A percentile compares a stretch with the other conserved stretches of the same genome.
These are phyloP conservation scores for Oryza nivara DNA, from an alignment of 176 grass and related monocot species.

Conservation along the genomic window DNA sequence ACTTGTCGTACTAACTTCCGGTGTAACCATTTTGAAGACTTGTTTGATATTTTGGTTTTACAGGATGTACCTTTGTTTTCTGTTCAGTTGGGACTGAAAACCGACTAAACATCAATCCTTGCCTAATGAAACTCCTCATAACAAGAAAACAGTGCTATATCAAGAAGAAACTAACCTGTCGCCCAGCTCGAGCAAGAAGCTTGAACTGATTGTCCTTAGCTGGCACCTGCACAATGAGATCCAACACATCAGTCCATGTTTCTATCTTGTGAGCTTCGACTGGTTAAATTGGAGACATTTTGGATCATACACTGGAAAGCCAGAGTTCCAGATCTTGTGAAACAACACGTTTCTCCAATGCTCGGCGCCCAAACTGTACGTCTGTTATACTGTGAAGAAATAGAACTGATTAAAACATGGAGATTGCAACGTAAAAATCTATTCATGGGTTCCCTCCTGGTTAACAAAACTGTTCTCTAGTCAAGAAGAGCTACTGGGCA, in stretches of 20 bases:
- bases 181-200: slow-evolving; percentile 94
- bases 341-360: slow-evolving; percentile 89
- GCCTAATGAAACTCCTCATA: neutral
- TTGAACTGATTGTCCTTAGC: slow-evolving; percentile 91
- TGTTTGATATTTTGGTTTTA: neutral
- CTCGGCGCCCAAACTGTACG: slow-evolving; percentile 77
- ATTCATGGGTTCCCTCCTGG: neutral
- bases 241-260: slow-evolving; percentile 29
- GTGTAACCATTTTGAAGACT: neutral
- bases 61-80: slow-evolving; percentile 18
- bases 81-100: slow-evolving; percentile 2
- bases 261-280: neutral
- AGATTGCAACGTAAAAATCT: neutral
- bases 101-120: neutral
- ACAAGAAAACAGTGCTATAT: slow-evolving; percentile 16
- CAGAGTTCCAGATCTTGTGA: slow-evolving; percentile 98
- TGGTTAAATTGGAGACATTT: neutral
- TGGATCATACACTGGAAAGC: slow-evolving; percentile 80
- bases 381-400: slow-evolving; percentile 76
- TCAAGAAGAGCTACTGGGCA: neutral
- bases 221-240: slow-evolving; percentile 57
- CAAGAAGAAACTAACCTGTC: slow-evolving; percentile 68
- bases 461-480: neutral
- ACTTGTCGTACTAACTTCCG: neutral
- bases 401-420: neutral